Evolutionary conservation across 2,329 filamentous ascomycete genomes (phyloP).

Genomic region (Penicillium sp.): DNA sequence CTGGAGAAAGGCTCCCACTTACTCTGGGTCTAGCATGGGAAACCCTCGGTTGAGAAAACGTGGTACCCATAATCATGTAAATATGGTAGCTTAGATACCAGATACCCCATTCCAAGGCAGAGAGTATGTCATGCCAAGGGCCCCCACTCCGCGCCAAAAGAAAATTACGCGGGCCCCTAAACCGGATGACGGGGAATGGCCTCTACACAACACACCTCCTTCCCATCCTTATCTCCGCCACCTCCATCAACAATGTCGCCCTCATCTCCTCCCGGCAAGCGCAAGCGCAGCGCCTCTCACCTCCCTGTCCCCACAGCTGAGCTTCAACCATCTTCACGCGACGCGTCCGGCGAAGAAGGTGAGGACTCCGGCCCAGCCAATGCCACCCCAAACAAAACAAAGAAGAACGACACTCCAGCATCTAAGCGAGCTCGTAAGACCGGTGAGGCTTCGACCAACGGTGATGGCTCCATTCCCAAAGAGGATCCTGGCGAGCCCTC

Average conservation of each 20-base stretch:
- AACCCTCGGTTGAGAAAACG: no score
- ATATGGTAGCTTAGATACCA: no score
- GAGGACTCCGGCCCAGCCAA: slow-evolving; percentile 60
- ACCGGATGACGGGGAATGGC: background rate
- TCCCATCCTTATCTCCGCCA: slow-evolving; percentile 5
- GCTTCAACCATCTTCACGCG: slow-evolving; percentile 70
- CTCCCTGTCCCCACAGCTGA: slow-evolving; percentile 55
- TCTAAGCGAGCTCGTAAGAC: slow-evolving; percentile 72
- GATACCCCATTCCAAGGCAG: background rate
- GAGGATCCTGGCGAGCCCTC: slow-evolving; percentile 67
- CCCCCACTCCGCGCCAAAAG: slow-evolving; percentile 9
- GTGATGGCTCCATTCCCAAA: slow-evolving; percentile 39
- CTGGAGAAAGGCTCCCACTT: no score
- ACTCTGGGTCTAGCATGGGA: no score
- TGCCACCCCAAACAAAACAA: slow-evolving; percentile 48
- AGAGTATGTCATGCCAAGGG: background rate
- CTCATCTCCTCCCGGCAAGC: slow-evolving; percentile 62
- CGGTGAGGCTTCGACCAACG: slow-evolving; percentile 25
- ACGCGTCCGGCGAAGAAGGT: slow-evolving; percentile 79
- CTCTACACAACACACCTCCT: background rate
- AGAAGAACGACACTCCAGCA: slow-evolving; percentile 60
- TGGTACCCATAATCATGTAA: no score
- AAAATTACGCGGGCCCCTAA: slow-evolving; percentile 17
- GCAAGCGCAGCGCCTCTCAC: slow-evolving; percentile 65
- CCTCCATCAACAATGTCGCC: slow-evolving; percentile 55